Base-by-base conservation (phyloP, 192 early-diverging fungal species). In the Umbelopsis vinacea region DNA sequence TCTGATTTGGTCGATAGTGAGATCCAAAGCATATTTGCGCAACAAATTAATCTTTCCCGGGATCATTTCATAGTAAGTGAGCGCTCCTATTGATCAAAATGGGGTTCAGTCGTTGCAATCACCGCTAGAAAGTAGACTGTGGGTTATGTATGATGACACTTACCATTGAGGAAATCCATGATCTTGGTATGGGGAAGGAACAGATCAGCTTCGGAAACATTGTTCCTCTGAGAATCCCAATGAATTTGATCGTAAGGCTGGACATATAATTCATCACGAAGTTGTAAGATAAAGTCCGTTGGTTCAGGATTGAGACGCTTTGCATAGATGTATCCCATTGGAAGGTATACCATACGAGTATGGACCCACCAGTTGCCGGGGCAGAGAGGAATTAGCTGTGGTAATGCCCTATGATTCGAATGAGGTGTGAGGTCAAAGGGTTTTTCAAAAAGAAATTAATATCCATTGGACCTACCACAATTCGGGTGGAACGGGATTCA, bases 331-430 rank as follows among this genome's bases (percentile, higher is more conserved):
- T 95, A 97, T 73, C 92, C 85, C 97, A 99, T 99, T 68, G 92
- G 93, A n/a, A 99, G 84, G 79, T 97, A 97, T 12, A 98, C 96
- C 54, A 87, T 82, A 21, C 98, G 90, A 11, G 93, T 93, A 77
- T 99, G 98, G 52, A 92, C 89, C 98, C 98, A 99, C 92, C 91
- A 94, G 46, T 92, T 87, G 33, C 91, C 95, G 8, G 98, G 93
- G 48, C 94, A 92, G 29, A 99, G 67, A 22, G 98, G 97, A 21
- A 95, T 29, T 6, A 80, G 26, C 45, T 95, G 73, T 2, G 98
- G 98, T 9, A 99, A 76, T 15, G 95, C 77, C 82, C 92, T 91
- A 74, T 22, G 23, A 48, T 37, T 23, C 48, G 50, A 19, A 53
- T 17, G 48, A n/a, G n/a, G 63, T 52, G 14, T 38, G 35, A 26